Base-by-base conservation (phyloP, 352 stramenopile genomes). In the Pythium pyrilobum region DNA sequence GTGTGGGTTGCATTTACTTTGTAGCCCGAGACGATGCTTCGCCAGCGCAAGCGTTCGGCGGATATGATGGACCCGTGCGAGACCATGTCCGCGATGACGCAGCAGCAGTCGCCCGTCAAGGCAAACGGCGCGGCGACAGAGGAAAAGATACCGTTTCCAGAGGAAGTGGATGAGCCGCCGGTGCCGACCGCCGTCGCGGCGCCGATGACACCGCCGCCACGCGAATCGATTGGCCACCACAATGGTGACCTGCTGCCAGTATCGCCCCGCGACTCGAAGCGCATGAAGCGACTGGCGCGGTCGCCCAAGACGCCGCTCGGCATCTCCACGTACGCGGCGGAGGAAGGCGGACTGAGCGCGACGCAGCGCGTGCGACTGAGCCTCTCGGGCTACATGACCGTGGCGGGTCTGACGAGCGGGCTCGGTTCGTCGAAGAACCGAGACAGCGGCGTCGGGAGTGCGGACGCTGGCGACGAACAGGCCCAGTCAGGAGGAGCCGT, bases 361-460 rank as follows among this genome's bases (percentile, higher is more conserved):
- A 71, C 76, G 8, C 77, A 89, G 61, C 71, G 70, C 6, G 68
- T 84, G 29, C 74, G 79, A 1, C 67, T 88, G 45, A 81, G 74
- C 24, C 41, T 85, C 13, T 78, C 77, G 0, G 46, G 53, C 6
- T 74, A 84, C 33, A 60, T 53, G 63, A 62, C 42, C 50, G 52
- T 41, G 16, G 65, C 62, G 1, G 61, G 52, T 25, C 59, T 66
- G 27, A 67, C 60, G 12, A 41, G 62, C 10, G 68, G 72, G 53
- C 18, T 20, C 48, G 64, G 37, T 18, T 6, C 27, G 27, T 16
- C 21, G 18, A 18, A 51, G 23, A 23, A 7, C 4, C 49, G 28
- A 15, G 47, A 64, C 13, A 63, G 54, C n/a, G 41, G 38, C 13
- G 23, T 23, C 24, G 25, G 29, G 7, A 32, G 15, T 29, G 15